Percentiles rank a stretch among this genome's conserved stretches.
Conservation (phyloP, 2,329 filamentous ascomycete species). For the Pseudohalonectria lignicola region DNA sequence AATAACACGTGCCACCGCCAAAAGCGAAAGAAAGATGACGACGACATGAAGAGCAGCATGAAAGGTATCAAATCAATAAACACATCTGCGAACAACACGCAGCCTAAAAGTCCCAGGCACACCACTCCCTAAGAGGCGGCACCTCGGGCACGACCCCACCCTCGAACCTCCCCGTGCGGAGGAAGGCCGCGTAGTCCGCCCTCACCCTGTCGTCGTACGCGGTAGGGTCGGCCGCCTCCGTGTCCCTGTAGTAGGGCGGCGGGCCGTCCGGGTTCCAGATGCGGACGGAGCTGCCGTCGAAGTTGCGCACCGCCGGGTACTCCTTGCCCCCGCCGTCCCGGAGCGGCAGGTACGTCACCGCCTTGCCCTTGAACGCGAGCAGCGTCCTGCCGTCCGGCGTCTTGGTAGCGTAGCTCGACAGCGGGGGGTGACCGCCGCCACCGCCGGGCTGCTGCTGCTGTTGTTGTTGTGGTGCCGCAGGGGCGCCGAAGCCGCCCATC, state of each 20-base stretch:
- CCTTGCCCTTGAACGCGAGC: constrained; percentile 18
- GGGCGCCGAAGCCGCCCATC: constrained; percentile 6
- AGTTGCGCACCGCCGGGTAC: constrained; percentile 30
- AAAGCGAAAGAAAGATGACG: too few species aligned
- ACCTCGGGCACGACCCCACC: constrained; percentile 64
- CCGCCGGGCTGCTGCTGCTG: too few species aligned
- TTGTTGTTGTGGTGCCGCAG: constrained; percentile 12
- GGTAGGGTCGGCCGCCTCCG: constrained; percentile 36
- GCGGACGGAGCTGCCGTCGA: constrained; percentile 46
- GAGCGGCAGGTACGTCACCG: constrained; percentile 25
- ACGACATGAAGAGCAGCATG: too few species aligned
- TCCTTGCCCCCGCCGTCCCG: constrained; percentile 24
- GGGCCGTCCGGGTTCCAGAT: constrained; percentile 68
- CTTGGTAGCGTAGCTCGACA: constrained; percentile 15
- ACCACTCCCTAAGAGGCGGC: constrained; percentile 69
- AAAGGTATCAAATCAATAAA: too few species aligned
- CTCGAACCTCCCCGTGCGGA: constrained; percentile 55
- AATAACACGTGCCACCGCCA: too few species aligned
- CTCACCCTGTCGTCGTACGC: constrained; percentile 37
- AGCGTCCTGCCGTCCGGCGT: constrained; percentile 13
- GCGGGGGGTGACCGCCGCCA: constrained; percentile 19
- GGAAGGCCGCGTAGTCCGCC: constrained; percentile 53
- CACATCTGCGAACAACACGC: too few species aligned
- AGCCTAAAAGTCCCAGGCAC: constrained; percentile 58
- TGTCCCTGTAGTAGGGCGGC: constrained; percentile 51